phyloP scores from a whole-genome alignment of 163 green algal species.

The Scenedesmus sp. region DNA sequence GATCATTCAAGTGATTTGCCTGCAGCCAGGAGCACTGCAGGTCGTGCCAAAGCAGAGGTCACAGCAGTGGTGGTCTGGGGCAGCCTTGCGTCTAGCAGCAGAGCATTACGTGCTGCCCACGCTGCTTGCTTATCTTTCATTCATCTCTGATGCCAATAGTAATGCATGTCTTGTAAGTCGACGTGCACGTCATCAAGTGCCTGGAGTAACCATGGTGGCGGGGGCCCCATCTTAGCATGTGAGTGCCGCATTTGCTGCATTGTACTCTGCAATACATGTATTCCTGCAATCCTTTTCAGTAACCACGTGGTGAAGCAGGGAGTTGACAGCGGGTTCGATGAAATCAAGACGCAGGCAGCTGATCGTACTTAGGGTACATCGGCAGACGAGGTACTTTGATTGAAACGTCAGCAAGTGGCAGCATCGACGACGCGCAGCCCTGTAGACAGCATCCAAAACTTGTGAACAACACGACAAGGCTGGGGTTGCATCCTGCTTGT shows the following conservation, averaged over 20 bases:
- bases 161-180: neutral
- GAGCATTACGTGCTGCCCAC: neutral
- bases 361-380: neutral
- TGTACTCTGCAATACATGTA: too few species aligned
- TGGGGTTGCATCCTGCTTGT: neutral
- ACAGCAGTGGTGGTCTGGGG: neutral
- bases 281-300: too few species aligned
- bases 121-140: too few species aligned
- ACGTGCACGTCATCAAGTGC: neutral
- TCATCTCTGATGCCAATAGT: neutral
- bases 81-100: constrained; percentile 1
- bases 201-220: neutral
- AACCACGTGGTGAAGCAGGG: too few species aligned
- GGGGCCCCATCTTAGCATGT: neutral
- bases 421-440: too few species aligned
- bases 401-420: too few species aligned
- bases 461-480: neutral
- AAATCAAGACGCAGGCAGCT: neutral
- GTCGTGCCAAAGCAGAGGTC: neutral
- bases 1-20: neutral
- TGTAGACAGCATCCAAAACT: neutral
- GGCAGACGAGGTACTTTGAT: too few species aligned
- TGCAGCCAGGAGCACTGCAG: neutral
- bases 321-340: too few species aligned
- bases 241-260: too few species aligned